phyloP scores from a whole-genome alignment of 306 rosid genomes.

The Rosa rugosa region DNA sequence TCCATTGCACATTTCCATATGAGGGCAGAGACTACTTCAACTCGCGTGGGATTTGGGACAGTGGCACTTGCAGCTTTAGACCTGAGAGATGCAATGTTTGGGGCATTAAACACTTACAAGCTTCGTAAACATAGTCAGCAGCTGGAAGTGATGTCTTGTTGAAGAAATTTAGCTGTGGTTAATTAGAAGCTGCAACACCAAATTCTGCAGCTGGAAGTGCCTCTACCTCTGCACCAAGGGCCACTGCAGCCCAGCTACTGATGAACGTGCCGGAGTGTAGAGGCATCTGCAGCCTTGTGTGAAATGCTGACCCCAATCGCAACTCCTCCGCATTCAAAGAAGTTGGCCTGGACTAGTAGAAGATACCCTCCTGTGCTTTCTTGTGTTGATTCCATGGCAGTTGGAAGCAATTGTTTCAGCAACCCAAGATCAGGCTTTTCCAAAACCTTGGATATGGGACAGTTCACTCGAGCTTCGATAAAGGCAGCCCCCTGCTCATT shows the following conservation, averaged over 20 bases:
- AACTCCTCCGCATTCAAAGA: neutral
- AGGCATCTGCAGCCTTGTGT: neutral
- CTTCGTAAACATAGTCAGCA: neutral
- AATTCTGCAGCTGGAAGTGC: neutral
- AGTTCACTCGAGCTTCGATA: slow-evolving; percentile 5
- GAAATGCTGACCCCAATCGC: neutral
- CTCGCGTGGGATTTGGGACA: slow-evolving; percentile 25
- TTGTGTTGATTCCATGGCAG: neutral
- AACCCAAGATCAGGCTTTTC: slow-evolving; percentile 3
- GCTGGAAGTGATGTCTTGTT: neutral
- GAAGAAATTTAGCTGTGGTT: neutral
- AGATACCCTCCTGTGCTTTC: neutral
- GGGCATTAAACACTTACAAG: slow-evolving; percentile 29
- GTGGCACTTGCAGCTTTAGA: slow-evolving; percentile 11
- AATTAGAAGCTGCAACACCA: neutral
- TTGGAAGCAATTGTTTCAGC: slow-evolving; percentile 20
- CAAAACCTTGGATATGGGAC: slow-evolving; percentile 8
- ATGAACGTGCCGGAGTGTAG: neutral
- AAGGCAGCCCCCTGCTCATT: slow-evolving; percentile 28
- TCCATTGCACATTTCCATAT: slow-evolving; percentile 45
- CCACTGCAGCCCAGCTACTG: neutral
- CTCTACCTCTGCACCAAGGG: neutral
- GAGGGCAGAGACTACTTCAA: slow-evolving; percentile 39
- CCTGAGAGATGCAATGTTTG: slow-evolving; percentile 35
- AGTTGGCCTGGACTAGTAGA: neutral